Conservation (phyloP, 495 filamentous ascomycete species). For the Lasiosphaeris hirsuta region DNA sequence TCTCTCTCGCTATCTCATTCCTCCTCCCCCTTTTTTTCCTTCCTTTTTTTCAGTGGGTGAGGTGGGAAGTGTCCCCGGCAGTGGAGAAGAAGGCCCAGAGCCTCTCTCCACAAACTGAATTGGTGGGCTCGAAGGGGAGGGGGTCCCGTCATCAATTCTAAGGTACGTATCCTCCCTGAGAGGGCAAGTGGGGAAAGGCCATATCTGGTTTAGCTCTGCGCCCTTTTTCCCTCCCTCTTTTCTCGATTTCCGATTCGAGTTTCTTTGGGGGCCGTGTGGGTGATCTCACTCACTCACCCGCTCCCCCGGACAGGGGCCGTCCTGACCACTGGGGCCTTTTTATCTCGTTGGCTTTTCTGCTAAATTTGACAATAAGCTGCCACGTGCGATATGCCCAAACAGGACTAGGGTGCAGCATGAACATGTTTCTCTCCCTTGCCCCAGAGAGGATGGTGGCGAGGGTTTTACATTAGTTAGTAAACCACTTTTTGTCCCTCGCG, state of each 20-base stretch:
- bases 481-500: background rate
- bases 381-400: constrained; percentile 1
- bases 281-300: too few relatives aligned
- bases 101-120: background rate
- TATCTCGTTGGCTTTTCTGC: background rate
- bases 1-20: background rate
- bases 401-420: background rate
- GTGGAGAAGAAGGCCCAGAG: background rate
- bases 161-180: background rate
- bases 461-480: background rate
- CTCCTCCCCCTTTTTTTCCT: background rate
- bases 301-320: too few relatives aligned
- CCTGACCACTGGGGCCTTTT: too few relatives aligned
- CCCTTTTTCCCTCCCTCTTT: background rate
- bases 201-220: background rate
- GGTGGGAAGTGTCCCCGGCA: background rate
- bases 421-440: background rate
- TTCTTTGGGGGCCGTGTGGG: too few relatives aligned
- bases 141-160: background rate
- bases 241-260: too few relatives aligned
- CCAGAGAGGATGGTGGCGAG: background rate
- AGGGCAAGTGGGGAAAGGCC: background rate
- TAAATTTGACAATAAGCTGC: constrained; percentile 9
- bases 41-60: too few relatives aligned
- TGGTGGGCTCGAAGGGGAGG: too few relatives aligned